Base-by-base conservation (phyloP, 83 land plant genomes). In the Isoetes engelmannii region DNA sequence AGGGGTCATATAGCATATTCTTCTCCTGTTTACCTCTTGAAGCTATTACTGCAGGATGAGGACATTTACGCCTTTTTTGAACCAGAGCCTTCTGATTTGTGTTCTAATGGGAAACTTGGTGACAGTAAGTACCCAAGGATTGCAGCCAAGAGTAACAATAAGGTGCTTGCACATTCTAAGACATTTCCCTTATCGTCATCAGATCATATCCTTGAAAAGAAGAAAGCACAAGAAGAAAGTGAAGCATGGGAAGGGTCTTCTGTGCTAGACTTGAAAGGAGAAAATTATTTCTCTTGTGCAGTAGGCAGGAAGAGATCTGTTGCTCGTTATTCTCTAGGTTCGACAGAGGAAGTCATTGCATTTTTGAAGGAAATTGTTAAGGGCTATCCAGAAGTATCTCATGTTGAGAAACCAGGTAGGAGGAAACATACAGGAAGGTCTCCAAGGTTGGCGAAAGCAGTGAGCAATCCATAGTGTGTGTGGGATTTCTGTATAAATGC, bases 241-340 rank as follows among this genome's bases (percentile, higher is more conserved):
- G 37, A 28, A 28, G 37, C 37, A 28, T 28, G 37, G 37, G 37
- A 12, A 51, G 62, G 62, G 18, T 20, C 62, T 12, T 59, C 62
- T 9, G 62, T 59, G 8, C 62, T 59, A 7, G 62, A 59, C 28
- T 37, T 59, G 28, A 59, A 59, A 18, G 62, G 62, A 7, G 62
- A 59, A 42, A 59, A 59, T 18, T 59, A 59, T 18, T 59, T 59
- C 62, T 59, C 62, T 9, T 59, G 4, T 37, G 28, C 62, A 8
- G 62, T 59, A 12, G 62, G 62, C 18, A 59, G 62, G 62, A 18
- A 59, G 62, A 12, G 62, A 18, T 59, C 62, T 59, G 28, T 59
- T 10, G 62, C 62, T 12, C 0, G 62, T 18, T 59, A 59, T 18
- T 59, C 12, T 59, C 62, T 59, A 12, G 12, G 28, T 12, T 8